Evolutionary conservation across 495 filamentous ascomycete genomes (phyloP), one percentile per base, ranked within the genome.

Genomic region (Geopyxis carbonaria): DNA sequence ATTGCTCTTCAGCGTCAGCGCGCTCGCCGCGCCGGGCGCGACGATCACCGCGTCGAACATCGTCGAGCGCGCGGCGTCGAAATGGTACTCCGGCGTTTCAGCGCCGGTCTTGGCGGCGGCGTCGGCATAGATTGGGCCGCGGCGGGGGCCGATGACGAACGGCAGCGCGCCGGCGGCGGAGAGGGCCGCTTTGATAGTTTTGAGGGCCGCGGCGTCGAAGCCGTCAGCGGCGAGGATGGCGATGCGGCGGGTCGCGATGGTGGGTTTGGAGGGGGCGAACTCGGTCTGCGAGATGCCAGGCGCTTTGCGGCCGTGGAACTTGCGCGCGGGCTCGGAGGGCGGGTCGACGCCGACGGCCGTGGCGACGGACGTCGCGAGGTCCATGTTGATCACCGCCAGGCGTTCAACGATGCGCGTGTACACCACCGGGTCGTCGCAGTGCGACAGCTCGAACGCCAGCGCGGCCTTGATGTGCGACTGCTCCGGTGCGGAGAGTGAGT

Each of bases 1-100:
- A 40, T 72, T 81, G 60, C 46, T 50, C 0, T 50, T 27, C 16
- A 54, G 45, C 24, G 67, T 57, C 4, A 92, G 65, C 1, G 65
- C 65, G 9, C 78, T 66, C 39, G 82, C 64, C 0, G 66, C 63
- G 0, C 82, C 83, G 13, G 81, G 80, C 13, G 81, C 80, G 14
- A 92, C 64, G 52, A 84, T 86, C 21, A 83, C 54, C 1, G 82
- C 74, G 52, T 93, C 86, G 46, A 92, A 87, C 61, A 92, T 70
- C 3, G 82, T 92, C 3, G 75, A 81, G 25, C 83, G 76, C 72
- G 78, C 72, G 3, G 78, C 82, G 36, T 82, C 73, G 43, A 89
- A 70, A 51, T 86, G 78, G 50, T 92, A 81, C 45, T 89, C 78
- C 0, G 86, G 73, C 21, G 66, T 59, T 15, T 57, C 55, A 46